phyloP scores from a whole-genome alignment of 2,329 filamentous ascomycete genomes.

The Nectriaceae sp. region DNA sequence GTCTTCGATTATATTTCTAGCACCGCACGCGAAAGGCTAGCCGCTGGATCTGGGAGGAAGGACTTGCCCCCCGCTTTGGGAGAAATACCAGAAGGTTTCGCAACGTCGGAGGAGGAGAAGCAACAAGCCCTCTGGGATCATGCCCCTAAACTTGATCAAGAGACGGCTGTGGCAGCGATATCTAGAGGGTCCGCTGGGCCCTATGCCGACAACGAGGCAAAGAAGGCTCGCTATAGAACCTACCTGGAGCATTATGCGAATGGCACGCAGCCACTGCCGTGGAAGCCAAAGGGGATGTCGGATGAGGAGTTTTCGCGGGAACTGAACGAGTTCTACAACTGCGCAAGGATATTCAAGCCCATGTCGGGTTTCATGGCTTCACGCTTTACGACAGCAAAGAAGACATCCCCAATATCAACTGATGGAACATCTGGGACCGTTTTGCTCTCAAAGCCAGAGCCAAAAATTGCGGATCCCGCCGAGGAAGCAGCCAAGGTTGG shows the following conservation, averaged over 20 bases:
- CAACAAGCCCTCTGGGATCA: slow-evolving; percentile 58
- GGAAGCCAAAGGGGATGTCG: slow-evolving; percentile 43
- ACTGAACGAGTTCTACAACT: slow-evolving; percentile 70
- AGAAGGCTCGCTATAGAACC: slow-evolving; percentile 75
- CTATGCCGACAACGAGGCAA: slow-evolving; percentile 79
- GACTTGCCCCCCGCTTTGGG: slow-evolving; percentile 78
- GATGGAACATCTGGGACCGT: slow-evolving; percentile 20
- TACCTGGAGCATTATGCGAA: slow-evolving; percentile 77
- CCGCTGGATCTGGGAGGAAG: slow-evolving; percentile 69
- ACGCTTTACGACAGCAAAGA: slow-evolving; percentile 77
- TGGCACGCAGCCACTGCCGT: slow-evolving; percentile 50
- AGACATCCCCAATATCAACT: slow-evolving; percentile 34
- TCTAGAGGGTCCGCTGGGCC: slow-evolving; percentile 67
- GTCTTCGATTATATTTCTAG: slow-evolving; percentile 91
- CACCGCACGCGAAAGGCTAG: slow-evolving; percentile 75
- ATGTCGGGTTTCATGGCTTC: slow-evolving; percentile 92
- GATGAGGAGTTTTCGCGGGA: slow-evolving; percentile 80
- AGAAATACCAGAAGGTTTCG: slow-evolving; percentile 69
- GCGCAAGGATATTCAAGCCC: slow-evolving; percentile 78
- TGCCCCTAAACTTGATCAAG: slow-evolving; percentile 66
- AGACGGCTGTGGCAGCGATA: slow-evolving; percentile 69
- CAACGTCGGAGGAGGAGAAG: slow-evolving; percentile 63
- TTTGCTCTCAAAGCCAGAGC: slow-evolving; percentile 32
- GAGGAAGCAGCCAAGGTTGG: slow-evolving; percentile 85
- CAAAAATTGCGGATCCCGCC: slow-evolving; percentile 63